phyloP scores from a whole-genome alignment of 1,284 basidiomycete genomes.

The Sporisorium sorghi region DNA sequence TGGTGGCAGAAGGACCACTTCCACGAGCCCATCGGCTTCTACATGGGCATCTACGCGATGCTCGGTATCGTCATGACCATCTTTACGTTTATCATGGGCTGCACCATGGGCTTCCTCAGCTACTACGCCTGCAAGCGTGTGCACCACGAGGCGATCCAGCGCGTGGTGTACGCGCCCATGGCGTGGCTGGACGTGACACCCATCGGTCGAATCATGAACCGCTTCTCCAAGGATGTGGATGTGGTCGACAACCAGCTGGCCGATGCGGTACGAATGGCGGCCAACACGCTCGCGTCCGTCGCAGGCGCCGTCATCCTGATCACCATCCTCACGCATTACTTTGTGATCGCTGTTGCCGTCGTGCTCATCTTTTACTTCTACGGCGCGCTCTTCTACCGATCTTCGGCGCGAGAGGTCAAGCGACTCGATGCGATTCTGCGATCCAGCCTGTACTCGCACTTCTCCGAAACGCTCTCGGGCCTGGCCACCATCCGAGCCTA shows the following conservation, averaged over 20 bases:
- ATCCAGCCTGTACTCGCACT: slow-evolving; percentile 82
- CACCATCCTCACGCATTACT: slow-evolving; percentile 79
- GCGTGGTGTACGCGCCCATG: slow-evolving; percentile 77
- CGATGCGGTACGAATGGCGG: slow-evolving; percentile 66
- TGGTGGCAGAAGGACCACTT: slow-evolving; percentile 75
- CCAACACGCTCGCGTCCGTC: slow-evolving; percentile 69
- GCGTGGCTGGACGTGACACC: slow-evolving; percentile 87
- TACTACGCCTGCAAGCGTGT: slow-evolving; percentile 77
- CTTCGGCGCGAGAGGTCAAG: slow-evolving; percentile 89
- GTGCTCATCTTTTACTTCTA: slow-evolving; percentile 64
- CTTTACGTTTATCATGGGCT: slow-evolving; percentile 76
- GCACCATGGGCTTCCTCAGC: slow-evolving; percentile 75
- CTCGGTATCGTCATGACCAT: slow-evolving; percentile 75
- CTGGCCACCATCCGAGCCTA: slow-evolving; percentile 89
- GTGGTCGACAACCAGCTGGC: slow-evolving; percentile 81
- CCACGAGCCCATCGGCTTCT: slow-evolving; percentile 73
- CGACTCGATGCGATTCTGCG: slow-evolving; percentile 77
- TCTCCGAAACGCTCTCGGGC: slow-evolving; percentile 87
- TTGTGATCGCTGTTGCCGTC: slow-evolving; percentile 72
- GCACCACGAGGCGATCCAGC: slow-evolving; percentile 74
- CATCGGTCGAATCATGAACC: slow-evolving; percentile 85
- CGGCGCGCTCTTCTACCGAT: slow-evolving; percentile 82
- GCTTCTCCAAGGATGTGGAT: slow-evolving; percentile 80
- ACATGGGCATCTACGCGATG: slow-evolving; percentile 79
- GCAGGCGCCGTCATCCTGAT: slow-evolving; percentile 77